Evolutionary conservation across 768 basidiomycete species (phyloP), one percentile per base, ranked within the genome.

Genomic region (Tylopilus subfusipes): DNA sequence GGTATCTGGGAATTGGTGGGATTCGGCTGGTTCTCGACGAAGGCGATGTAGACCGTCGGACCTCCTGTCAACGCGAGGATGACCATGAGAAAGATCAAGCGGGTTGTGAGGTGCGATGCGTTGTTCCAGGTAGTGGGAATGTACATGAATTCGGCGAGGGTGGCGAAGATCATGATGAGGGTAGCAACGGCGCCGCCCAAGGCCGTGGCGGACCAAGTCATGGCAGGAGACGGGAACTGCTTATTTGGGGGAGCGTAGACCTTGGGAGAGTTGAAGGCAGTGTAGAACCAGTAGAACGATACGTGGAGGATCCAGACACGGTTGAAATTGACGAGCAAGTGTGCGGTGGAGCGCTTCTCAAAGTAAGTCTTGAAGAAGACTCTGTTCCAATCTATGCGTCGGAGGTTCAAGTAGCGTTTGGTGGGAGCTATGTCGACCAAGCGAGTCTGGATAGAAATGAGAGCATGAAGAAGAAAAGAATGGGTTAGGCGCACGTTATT

Each of bases 91-190:
- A 98, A 97, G 59, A 95, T 71, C 53, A 98, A 80, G 40, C 97
- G 92, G 29, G 94, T 93, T 7, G 93, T 92, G 50, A 99, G 82
- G 72, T 99, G 97, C 3, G 93, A 93, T 24, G 95, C 93, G 70
- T 98, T 99, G 73, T 97, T 93, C 97, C 97, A 98, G 10, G 92
- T 98, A 5, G 95, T 97, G 22, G 96, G 96, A 62, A 98, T 96
- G 77, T 96, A 97, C 50, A 88, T 85, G 69, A 95, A 98, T 72
- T 99, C 97, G 59, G 92, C 91, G 25, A 96, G 68, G 22, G 96
- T 98, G 39, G 95, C 97, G 51, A 81, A 71, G 56, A 98, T 86
- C 94, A 96, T 96, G 78, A 99, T 97, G 52, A 83, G 46, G 9
- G 93, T 93, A 14, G 96, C 85, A 50, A 98, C 93, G 10, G 88